Base-by-base conservation (phyloP, 257 asterid species). In the Jacaranda mimosifolia region DNA sequence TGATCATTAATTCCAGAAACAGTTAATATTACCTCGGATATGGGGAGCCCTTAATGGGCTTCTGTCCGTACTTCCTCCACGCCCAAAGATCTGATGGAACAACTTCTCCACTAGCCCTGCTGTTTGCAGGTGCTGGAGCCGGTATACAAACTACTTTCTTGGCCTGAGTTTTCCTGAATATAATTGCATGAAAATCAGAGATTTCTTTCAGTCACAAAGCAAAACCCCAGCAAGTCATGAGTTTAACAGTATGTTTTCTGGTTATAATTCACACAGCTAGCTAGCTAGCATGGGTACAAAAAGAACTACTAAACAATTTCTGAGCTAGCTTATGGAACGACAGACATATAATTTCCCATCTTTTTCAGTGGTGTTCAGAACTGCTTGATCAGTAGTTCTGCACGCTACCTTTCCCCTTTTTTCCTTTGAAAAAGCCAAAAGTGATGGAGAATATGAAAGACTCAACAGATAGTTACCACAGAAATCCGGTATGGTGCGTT, bases 51-150 rank as follows among this genome's bases (percentile, higher is more conserved):
- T 92, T 92, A 69, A 92, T 92, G 17, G 97, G 97, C 83, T 92
- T 92, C 83, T 92, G 97, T 0, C 97, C 97, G 57, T 92, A 92
- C 83, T 93, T 93, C 66, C 97, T 83, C 96, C 97, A 92, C 1
- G 97, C 97, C 98, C 98, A 93, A 21, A 91, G 88, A 83, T 93
- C 98, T 6, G 98, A 91, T 0, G 98, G 98, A 66, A 91, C 96
- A 35, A 91, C 79, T 77, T 93, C 98, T 39, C 97, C 98, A 15
- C 86, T 86, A 1, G 90, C 55, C 75, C 92, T 81, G 87, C 91
- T 88, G 83, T 87, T 89, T 49, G 88, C 98, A 1, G 97, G 94
- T 4, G 93, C 85, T 43, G 97, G 93, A 56, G 98, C 96, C 3
- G 98, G 97, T 67, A 93, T 87, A 56, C 96, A 91, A 7, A 94